Base-by-base conservation (phyloP, 306 rosid species). In the Prunus persica region DNA sequence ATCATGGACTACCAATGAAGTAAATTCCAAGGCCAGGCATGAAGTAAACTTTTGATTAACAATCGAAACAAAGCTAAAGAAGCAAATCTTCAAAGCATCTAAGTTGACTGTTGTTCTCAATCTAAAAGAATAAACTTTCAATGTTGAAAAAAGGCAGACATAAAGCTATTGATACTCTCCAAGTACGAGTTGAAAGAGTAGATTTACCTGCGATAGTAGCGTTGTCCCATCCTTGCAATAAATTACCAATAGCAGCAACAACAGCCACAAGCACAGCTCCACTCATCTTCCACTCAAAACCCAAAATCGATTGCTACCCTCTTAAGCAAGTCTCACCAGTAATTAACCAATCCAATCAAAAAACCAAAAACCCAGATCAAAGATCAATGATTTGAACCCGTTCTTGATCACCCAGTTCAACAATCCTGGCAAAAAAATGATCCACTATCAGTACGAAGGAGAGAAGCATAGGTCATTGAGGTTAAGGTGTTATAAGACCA, bases 211-310 rank as follows among this genome's bases (percentile, higher is more conserved):
- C 98, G 28, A 95, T 88, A 20, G 99, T 91, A 18, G 99, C 93
- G 87, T 90, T 95, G 81, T 95, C 99, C 99, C 99, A 92, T 79
- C 99, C 99, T 57, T 89, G 80, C 24, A 95, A 84, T 18, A 92
- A 80, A 77, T 90, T 95, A 61, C 99, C 99, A 70, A 95, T 78
- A n/a, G 99, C 93, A 27, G 99, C 97, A 72, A 92, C 97, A 78
- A 87, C 63, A 18, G 99, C 97, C 58, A 95, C 87, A 66, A 92
- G 76, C 76, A 92, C 97, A 69, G 92, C 95, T 68, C 91, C 92
- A 80, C 91, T 82, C 96, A 89, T 95, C 4, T 82, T 76, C 58
- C 47, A 28, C 73, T 25, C 67, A 46, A 64, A 69, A 47, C 25
- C 22, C 71, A 15, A 70, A 86, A 78, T 73, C 77, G 34, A 69